Base-by-base conservation (phyloP, 192 early-diverging fungal genomes). In the Entomortierella beljakovae region DNA sequence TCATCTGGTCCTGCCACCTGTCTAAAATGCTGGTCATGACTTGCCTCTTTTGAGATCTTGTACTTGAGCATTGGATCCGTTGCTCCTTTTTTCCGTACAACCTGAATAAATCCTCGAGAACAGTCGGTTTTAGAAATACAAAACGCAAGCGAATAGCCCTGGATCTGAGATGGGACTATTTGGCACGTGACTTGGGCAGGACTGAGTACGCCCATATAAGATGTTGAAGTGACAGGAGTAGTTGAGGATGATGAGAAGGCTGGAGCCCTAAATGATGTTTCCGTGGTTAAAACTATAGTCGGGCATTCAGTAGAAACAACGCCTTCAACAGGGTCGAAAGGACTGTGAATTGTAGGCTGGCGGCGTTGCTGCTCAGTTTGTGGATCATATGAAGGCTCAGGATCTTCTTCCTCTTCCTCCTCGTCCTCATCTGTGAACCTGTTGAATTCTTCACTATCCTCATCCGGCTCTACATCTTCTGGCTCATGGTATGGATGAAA, bases 1-100 rank as follows among this genome's bases (percentile, higher is more conserved):
- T 74, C 71, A 6, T 74, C 57, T 25, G 71, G 71, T 10, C 71
- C 63, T 10, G 71, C 71, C 1, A 65, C 51, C 10, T 66, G 48
- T 18, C 61, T 57, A 35, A 66, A 74, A 42, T 66, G 51, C 26
- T 25, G 31, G 22, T 60, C 63, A 13, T 74, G 71, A 46, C 31
- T 33, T n/a, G 40, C 25, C 25, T 66, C 64, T 25, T 49, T 66
- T 6, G 71, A 74, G 32, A 59, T 49, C 31, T 55, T 74, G 64
- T 54, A 43, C 0, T 34, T 22, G 7, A 40, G 32, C 6, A 57
- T 1, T 6, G 53, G 23, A 33, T 61, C 50, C 7, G 26, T 25
- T 34, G 33, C 51, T 18, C 22, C 13, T n/a, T 31, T 35, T 2
- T 43, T n/a, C n/a, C 51, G 71, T 8, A 66, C 32, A 28, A 73